A percentile compares a stretch with the other conserved stretches of the same genome.
phyloP scores from a whole-genome alignment of 495 filamentous ascomycete species.

The Schizothecium vesticola region DNA sequence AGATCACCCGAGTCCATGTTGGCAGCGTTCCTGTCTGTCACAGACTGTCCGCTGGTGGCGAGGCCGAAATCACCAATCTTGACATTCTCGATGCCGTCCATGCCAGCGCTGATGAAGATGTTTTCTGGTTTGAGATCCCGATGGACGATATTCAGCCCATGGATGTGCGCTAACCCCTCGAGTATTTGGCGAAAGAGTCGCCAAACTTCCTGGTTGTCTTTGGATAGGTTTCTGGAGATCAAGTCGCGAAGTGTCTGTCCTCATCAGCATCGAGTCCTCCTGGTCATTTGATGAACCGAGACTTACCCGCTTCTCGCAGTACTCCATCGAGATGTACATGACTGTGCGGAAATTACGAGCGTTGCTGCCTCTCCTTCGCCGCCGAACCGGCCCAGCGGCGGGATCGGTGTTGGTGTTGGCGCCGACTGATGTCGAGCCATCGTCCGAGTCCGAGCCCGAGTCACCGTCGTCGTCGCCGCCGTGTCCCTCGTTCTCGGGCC shows the following conservation, averaged over 20 bases:
- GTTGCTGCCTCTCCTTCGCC: constrained; percentile 25
- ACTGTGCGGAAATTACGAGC: constrained; percentile 36
- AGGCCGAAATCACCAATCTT: constrained; percentile 96
- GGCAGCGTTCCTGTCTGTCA: constrained; percentile 57
- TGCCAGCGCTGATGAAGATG: constrained; percentile 66
- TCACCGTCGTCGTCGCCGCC: constrained; percentile 26
- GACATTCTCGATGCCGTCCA: constrained; percentile 76
- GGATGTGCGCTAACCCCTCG: constrained; percentile 86
- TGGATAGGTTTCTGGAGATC: constrained; percentile 68
- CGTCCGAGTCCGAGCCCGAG: constrained; percentile 26
- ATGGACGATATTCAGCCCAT: constrained; percentile 87
- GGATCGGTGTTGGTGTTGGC: constrained; percentile 9
- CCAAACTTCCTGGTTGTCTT: constrained; percentile 75
- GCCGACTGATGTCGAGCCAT: constrained; percentile 18
- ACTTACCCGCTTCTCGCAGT: constrained; percentile 84
- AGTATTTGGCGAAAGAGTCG: constrained; percentile 85
- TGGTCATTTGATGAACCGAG: neutral
- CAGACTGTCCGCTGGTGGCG: constrained; percentile 78
- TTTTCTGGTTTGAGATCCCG: constrained; percentile 98
- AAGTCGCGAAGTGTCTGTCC: constrained; percentile 77
- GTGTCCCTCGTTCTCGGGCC: constrained; percentile 42
- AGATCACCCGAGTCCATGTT: constrained; percentile 47
- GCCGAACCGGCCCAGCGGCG: constrained; percentile 14
- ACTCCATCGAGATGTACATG: constrained; percentile 74
- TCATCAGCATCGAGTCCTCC: constrained; percentile 3